These are phyloP conservation scores for Arachnomyces sp. DNA, from an alignment of 2,329 filamentous ascomycete species.

Conservation along the genomic window DNA sequence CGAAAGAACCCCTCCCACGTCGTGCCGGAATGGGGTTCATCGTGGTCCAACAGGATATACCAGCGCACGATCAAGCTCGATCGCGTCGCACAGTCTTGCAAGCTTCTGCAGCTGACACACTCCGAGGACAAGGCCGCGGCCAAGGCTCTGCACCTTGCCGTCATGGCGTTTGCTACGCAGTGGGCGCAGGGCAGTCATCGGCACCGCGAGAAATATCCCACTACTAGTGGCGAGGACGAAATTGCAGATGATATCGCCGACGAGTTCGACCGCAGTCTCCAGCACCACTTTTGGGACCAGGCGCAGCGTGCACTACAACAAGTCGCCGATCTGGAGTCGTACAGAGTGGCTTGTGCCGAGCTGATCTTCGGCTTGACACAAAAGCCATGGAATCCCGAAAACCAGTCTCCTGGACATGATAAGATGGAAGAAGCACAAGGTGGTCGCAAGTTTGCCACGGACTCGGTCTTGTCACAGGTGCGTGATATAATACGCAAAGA, in stretches of 20 bases:
- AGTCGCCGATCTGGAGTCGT: constrained; percentile 35
- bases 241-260: constrained; percentile 5
- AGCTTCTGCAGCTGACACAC: constrained; percentile 28
- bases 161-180: constrained; percentile 39
- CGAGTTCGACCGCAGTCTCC: constrained; percentile 30
- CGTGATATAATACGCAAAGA: constrained; percentile 18
- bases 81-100: constrained; percentile 27
- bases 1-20: constrained; percentile 12
- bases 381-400: constrained; percentile 24
- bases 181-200: constrained; percentile 20
- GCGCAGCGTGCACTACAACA: constrained; percentile 32
- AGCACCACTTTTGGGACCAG: constrained; percentile 36
- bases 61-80: constrained; percentile 37
- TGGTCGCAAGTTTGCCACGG: not conserved
- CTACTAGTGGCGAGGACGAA: not conserved
- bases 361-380: constrained; percentile 41
- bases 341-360: constrained; percentile 37
- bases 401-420: constrained; percentile 6
- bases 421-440: not conserved
- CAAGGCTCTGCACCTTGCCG: constrained; percentile 33
- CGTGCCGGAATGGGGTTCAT: constrained; percentile 27
- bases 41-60: constrained; percentile 37
- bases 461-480: constrained; percentile 6
- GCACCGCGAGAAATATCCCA: constrained; percentile 11
- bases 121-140: constrained; percentile 31